Evolutionary conservation across 495 filamentous ascomycete species (phyloP).

Genomic region (Talaromyces ruber): DNA sequence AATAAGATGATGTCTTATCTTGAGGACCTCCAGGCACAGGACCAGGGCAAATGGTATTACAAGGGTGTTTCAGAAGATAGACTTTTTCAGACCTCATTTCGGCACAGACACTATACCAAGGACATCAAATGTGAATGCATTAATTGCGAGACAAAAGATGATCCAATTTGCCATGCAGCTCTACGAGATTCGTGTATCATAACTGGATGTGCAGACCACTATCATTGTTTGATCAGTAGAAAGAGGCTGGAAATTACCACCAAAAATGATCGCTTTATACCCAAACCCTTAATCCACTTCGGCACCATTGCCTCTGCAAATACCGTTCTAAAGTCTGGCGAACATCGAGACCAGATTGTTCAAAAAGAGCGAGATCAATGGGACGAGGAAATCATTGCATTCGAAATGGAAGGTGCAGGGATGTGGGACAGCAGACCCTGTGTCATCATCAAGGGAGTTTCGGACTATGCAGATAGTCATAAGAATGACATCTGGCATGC

Average conservation of each 20-base stretch:
- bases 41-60: constrained; percentile 8
- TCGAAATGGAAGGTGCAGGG: constrained; percentile 38
- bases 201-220: constrained; percentile 5
- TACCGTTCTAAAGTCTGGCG: constrained; percentile 21
- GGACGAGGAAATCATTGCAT: constrained; percentile 20
- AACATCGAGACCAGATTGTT: constrained; percentile 16
- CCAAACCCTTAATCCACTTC: constrained; percentile 10
- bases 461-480: constrained; percentile 35
- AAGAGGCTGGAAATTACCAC: neutral
- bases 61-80: constrained; percentile 8
- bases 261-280: neutral
- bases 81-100: constrained; percentile 12
- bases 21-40: neutral
- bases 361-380: neutral
- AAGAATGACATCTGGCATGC: constrained; percentile 35
- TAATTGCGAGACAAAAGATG: constrained; percentile 1
- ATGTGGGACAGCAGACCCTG: constrained; percentile 23
- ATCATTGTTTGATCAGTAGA: neutral
- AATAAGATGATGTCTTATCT: neutral
- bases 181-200: constrained; percentile 1
- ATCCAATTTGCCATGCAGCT: neutral
- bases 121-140: constrained; percentile 6
- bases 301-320: constrained; percentile 19
- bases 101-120: constrained; percentile 11
- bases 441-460: constrained; percentile 31